Evolutionary conservation across 1,284 basidiomycete genomes (phyloP).

Genomic region (Nidula niveotomentosa): DNA sequence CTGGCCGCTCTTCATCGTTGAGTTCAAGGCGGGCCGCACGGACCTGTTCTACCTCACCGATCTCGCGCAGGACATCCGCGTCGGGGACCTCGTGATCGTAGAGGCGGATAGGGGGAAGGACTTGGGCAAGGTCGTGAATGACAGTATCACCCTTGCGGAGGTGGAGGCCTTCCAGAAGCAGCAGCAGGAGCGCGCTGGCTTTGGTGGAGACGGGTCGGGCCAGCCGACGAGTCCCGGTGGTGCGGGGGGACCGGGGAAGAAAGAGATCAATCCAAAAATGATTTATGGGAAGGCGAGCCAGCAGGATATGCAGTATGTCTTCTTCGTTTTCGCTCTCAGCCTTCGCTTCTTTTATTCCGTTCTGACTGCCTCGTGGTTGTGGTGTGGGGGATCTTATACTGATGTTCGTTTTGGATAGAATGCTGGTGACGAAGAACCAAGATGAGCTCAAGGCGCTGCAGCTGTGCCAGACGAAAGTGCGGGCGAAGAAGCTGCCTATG

Average conservation of each 20-base stretch:
- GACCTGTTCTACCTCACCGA: conserved; percentile 92
- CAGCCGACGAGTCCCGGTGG: conserved; percentile 14
- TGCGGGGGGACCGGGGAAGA: conserved; percentile 46
- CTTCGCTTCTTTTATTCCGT: no score
- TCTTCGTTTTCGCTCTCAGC: not conserved
- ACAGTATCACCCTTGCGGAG: conserved; percentile 87
- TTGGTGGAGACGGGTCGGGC: conserved; percentile 16
- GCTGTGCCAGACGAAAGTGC: conserved; percentile 89
- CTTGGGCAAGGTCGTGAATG: conserved; percentile 87
- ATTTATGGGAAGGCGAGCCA: conserved; percentile 92
- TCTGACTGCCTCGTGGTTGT: no score
- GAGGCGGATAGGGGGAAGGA: conserved; percentile 97
- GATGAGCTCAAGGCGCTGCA: conserved; percentile 94
- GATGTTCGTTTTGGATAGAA: conserved; percentile 35
- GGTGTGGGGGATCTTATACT: conserved; percentile 1
- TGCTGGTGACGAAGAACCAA: conserved; percentile 77
- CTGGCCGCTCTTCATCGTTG: conserved; percentile 93
- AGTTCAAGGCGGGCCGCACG: conserved; percentile 96
- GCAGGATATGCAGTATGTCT: conserved; percentile 81
- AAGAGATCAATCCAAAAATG: conserved; percentile 96
- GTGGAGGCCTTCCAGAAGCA: conserved; percentile 88
- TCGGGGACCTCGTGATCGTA: conserved; percentile 93
- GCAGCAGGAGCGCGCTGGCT: conserved; percentile 42
- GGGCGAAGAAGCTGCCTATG: conserved; percentile 94
- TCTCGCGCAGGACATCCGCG: conserved; percentile 57